Base-by-base conservation (phyloP, 768 basidiomycete genomes). In the Suillus fuscotomentosus region DNA sequence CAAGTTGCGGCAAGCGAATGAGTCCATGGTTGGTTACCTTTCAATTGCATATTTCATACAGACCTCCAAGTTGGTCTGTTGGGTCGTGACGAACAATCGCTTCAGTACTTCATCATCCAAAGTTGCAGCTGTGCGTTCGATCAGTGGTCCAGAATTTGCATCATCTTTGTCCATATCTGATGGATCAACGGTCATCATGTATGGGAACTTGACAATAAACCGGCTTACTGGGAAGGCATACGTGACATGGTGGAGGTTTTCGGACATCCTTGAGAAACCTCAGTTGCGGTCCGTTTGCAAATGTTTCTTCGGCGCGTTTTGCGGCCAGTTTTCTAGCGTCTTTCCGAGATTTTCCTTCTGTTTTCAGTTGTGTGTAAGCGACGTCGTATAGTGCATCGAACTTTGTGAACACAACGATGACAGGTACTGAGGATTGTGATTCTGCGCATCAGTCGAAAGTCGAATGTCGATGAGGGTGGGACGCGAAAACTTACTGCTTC, bases 381-480 rank as follows among this genome's bases (percentile, higher is more conserved):
- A 67, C 59, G 41, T n/a, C 45, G 47, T 72, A 60, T 10, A 78
- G 59, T 27, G 68, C 73, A 64, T 81, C 79, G 47, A 75, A 74
- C 60, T 80, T 80, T 1, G 77, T 80, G 65, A 81, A 79, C 38
- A 81, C 54, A 0, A 72, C 73, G 34, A 81, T 69, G 2, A 80
- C 74, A 5, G 80, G 80, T 24, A 81, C 80, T 81, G 43, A 34
- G 41, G 5, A 4, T 3, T 24, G 11, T 34, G 14, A 63, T 48
- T 48, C 6, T 48, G 22, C 4, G 45, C 13, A 61, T n/a, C 0
- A 62, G 22, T 63, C 1, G n/a, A n/a, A n/a, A n/a, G n/a, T n/a
- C n/a, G 22, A 34, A 10, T 7, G 31, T 65, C 17, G 38, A 53
- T 39, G 42, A 17, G n/a, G 39, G 7, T 45, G 6, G 36, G 31